Evolutionary conservation across 345 rosid species (phyloP).

Genomic region (Anastatica hierochuntica): DNA sequence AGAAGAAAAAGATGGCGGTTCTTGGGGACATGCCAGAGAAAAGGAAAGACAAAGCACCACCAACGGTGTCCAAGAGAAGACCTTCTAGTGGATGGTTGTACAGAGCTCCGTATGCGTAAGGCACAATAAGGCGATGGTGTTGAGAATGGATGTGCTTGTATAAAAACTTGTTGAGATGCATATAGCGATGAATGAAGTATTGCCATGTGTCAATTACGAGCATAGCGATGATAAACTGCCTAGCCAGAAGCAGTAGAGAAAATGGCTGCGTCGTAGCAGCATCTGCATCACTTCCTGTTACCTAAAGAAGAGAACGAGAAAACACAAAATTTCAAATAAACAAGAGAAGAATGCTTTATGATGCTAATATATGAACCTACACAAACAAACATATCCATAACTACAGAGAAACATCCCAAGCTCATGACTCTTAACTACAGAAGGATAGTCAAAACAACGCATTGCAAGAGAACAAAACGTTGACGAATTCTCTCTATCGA

Average conservation of each 20-base stretch:
- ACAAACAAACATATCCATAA: background rate
- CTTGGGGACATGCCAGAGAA: slow-evolving; percentile 68
- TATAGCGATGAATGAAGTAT: slow-evolving; percentile 29
- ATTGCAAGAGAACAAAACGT: background rate
- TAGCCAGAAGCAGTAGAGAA: slow-evolving; percentile 16
- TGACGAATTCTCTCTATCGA: too few species aligned
- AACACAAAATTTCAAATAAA: background rate
- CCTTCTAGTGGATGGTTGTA: slow-evolving; percentile 66
- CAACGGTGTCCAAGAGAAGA: slow-evolving; percentile 58
- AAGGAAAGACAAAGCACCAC: slow-evolving; percentile 68
- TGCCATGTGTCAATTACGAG: slow-evolving; percentile 32
- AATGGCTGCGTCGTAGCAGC: slow-evolving; percentile 9
- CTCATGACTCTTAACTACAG: background rate
- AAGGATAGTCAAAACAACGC: background rate
- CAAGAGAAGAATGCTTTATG: background rate
- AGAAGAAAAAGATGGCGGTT: slow-evolving; percentile 35
- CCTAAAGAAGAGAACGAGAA: slow-evolving; percentile 12
- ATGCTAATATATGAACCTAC: background rate
- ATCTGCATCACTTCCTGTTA: slow-evolving; percentile 29
- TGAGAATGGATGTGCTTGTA: slow-evolving; percentile 31
- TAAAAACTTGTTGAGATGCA: slow-evolving; percentile 30
- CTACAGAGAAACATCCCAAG: slow-evolving; percentile 4
- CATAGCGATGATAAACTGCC: slow-evolving; percentile 25
- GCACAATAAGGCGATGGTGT: slow-evolving; percentile 55
- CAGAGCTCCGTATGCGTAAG: slow-evolving; percentile 58